Evolutionary conservation across 1,284 basidiomycete species (phyloP).

Genomic region (Gastroboletus turbinatus): DNA sequence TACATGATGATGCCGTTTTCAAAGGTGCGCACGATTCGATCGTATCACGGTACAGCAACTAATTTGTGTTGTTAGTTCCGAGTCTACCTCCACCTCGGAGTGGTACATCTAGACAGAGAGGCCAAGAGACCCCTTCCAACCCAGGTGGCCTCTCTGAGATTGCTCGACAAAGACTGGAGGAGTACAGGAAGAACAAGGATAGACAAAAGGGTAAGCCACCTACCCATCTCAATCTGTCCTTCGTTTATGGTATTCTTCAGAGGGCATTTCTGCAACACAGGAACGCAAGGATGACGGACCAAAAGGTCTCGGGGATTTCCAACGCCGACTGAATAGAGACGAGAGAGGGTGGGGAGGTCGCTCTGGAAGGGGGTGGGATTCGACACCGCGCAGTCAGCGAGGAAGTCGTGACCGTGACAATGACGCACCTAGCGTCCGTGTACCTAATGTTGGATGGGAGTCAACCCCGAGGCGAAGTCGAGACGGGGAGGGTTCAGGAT

Average conservation of each 20-base stretch:
- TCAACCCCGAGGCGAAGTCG: slow-evolving; percentile 72
- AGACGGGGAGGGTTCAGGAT: slow-evolving; percentile 50
- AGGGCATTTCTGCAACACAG: slow-evolving; percentile 30
- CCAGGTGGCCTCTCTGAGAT: slow-evolving; percentile 82
- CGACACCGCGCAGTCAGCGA: slow-evolving; percentile 68
- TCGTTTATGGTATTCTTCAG: slow-evolving; percentile 6
- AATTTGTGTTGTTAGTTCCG: slow-evolving; percentile 57
- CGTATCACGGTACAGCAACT: not conserved
- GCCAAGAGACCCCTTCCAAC: slow-evolving; percentile 92
- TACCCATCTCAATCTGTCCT: not conserved
- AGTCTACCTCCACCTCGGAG: slow-evolving; percentile 59
- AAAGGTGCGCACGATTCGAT: slow-evolving; percentile 60
- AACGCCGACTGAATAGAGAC: slow-evolving; percentile 38
- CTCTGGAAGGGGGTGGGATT: slow-evolving; percentile 52
- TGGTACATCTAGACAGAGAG: slow-evolving; percentile 67
- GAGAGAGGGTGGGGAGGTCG: slow-evolving; percentile 32
- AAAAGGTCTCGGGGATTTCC: slow-evolving; percentile 38
- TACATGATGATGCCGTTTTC: slow-evolving; percentile 72
- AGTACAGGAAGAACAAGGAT: slow-evolving; percentile 68
- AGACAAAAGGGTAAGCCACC: slow-evolving; percentile 54
- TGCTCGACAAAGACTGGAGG: slow-evolving; percentile 73
- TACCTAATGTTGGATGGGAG: slow-evolving; percentile 89
- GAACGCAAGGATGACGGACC: slow-evolving; percentile 23
- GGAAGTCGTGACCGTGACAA: slow-evolving; percentile 57
- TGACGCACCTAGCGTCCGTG: slow-evolving; percentile 82